Base-by-base conservation (phyloP, 129 eudicot genomes). In the Cynara cardunculus region DNA sequence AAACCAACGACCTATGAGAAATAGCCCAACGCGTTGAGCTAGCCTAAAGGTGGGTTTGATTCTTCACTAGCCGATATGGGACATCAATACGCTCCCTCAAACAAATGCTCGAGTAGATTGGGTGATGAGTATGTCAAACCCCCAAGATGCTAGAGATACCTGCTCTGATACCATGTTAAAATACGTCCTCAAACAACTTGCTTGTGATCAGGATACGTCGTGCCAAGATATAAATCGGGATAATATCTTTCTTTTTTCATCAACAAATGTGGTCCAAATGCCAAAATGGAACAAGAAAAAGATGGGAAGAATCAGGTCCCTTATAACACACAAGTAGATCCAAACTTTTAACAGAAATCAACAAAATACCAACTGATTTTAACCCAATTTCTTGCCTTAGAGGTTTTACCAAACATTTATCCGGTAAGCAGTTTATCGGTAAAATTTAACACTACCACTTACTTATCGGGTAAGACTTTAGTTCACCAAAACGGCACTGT, bases 211-310 rank as follows among this genome's bases (percentile, higher is more conserved):
- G 80, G 56, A 80, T 73, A 61, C 13, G 61, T 34, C 24, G 68
- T 37, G 25, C 69, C 62, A 67, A 76, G 85, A 79, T 81, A 77
- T 61, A 62, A 49, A 32, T 64, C 83, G 62, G 82, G 56, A 56
- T 84, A 72, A 77, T 72, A 74, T 64, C 79, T 34, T 75, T 64
- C 86, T 81, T 83, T 81, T 84, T 84, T 34, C 76, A 84, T 69
- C 61, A 62, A 81, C 71, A 66, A 72, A 84, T 82, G 37, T 72
- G 80, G 87, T 82, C 90, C 85, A 82, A 71, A 82, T 77, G 65
- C 62, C 44, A 28, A 21, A 19, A 46, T 68, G 67, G 78, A 88
- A 83, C 84, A 74, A 76, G 22, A 78, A 69, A 83, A 78, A 34
- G 84, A 82, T 81, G 56, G 74, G 74, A 72, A 78, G 87, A 84